Percentiles rank a stretch among this genome's conserved stretches.
Conservation (phyloP, 202 grass and related monocot species). For the Elaeis oleifera region DNA sequence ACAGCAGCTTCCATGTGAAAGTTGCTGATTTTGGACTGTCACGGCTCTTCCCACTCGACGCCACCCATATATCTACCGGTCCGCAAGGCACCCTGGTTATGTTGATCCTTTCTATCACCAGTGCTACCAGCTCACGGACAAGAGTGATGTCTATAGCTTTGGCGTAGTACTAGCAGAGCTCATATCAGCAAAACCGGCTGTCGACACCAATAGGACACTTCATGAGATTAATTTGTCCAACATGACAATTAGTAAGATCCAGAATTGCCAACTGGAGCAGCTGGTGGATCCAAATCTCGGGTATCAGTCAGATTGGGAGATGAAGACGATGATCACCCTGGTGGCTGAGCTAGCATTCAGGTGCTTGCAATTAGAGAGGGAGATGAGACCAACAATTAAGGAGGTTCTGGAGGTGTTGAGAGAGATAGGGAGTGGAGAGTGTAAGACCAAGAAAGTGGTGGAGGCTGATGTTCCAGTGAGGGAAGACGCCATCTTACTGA, state of each 20-base stretch:
- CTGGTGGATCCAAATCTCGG: slow-evolving; percentile 32
- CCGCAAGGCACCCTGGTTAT: slow-evolving; percentile 61
- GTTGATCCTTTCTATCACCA: slow-evolving; percentile 50
- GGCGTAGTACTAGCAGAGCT: slow-evolving; percentile 26
- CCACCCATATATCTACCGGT: slow-evolving; percentile 46
- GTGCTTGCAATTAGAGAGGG: slow-evolving; percentile 52
- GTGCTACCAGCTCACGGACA: slow-evolving; percentile 52
- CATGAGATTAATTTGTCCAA: slow-evolving; percentile 39
- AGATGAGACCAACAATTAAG: slow-evolving; percentile 37
- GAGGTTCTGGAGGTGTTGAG: slow-evolving; percentile 32
- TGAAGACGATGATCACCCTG: slow-evolving; percentile 26
- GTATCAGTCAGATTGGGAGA: slow-evolving; percentile 3
- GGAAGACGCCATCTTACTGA: background rate
- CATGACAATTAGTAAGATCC: slow-evolving; percentile 51
- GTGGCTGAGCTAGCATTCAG: slow-evolving; percentile 48
- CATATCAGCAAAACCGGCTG: slow-evolving; percentile 41
- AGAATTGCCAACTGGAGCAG: slow-evolving; percentile 24
- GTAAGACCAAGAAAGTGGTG: background rate
- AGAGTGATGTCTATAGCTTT: slow-evolving; percentile 28
- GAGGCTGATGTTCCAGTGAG: background rate
- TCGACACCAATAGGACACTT: slow-evolving; percentile 30
- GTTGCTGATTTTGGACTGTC: slow-evolving; percentile 64
- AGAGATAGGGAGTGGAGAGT: background rate
- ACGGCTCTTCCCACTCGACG: slow-evolving; percentile 36
- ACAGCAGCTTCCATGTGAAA: slow-evolving; percentile 50